Conservation (phyloP, 73 alveolate species). For the Paramecium primaurelia region DNA sequence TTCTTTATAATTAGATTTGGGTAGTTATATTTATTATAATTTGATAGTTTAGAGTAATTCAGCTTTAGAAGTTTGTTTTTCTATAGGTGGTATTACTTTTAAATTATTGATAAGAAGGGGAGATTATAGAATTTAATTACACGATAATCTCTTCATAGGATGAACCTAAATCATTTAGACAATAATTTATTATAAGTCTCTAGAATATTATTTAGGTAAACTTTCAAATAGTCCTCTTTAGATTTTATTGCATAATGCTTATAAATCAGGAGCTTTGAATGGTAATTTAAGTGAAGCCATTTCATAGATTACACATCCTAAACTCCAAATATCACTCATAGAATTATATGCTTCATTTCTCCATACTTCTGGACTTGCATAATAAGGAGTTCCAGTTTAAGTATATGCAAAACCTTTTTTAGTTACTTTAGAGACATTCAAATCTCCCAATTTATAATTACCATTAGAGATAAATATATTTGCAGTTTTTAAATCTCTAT, state of each 20-base stretch:
- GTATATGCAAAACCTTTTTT: slow-evolving; percentile 70
- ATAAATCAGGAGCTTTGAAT: slow-evolving; percentile 87
- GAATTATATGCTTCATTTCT: slow-evolving; percentile 92
- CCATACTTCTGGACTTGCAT: slow-evolving; percentile 96
- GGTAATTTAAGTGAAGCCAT: slow-evolving; percentile 92
- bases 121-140: slow-evolving; percentile 66
- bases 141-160: slow-evolving; percentile 82
- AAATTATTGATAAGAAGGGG: neutral
- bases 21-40: neutral
- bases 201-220: slow-evolving; percentile 78
- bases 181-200: slow-evolving; percentile 76
- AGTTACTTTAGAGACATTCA: slow-evolving; percentile 81
- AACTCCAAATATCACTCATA: slow-evolving; percentile 94
- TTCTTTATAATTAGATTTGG: slow-evolving; percentile 21
- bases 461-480: slow-evolving; percentile 51
- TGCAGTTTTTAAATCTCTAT: slow-evolving; percentile 66
- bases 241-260: slow-evolving; percentile 85
- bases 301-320: slow-evolving; percentile 95
- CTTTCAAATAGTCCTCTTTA: slow-evolving; percentile 85
- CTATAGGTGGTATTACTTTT: neutral
- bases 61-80: neutral
- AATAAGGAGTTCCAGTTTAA: slow-evolving; percentile 89
- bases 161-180: slow-evolving; percentile 70
- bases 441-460: slow-evolving; percentile 74
- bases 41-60: slow-evolving; percentile 30